Evolutionary conservation across 2,329 filamentous ascomycete genomes (phyloP).

Genomic region (Ophiobolus disseminans): DNA sequence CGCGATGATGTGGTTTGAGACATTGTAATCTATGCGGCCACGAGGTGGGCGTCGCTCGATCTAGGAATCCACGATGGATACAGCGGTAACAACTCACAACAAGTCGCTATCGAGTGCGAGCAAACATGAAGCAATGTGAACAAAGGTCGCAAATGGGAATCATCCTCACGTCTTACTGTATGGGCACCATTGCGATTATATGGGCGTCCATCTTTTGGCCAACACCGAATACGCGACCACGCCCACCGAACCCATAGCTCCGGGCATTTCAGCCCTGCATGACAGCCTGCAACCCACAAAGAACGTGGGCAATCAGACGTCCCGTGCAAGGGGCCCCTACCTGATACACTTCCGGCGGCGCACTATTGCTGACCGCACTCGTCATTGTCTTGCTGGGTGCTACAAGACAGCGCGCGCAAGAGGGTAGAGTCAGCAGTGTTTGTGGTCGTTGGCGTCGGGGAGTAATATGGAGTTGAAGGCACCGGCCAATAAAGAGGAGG

Average conservation of each 20-base stretch:
- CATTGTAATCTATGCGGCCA: conserved; percentile 14
- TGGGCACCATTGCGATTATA: conserved; percentile 8
- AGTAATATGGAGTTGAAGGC: conserved; percentile 17
- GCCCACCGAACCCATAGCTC: conserved; percentile 13
- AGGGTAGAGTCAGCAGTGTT: conserved; percentile 34
- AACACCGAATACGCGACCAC: conserved; percentile 15
- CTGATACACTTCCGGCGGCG: conserved; percentile 8
- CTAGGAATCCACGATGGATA: not conserved
- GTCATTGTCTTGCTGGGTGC: conserved; percentile 22
- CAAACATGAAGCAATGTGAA: not conserved
- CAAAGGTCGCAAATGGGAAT: not conserved
- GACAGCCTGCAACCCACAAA: conserved; percentile 9
- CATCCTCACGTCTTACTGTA: not conserved
- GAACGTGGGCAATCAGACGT: conserved; percentile 5
- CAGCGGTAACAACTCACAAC: not conserved
- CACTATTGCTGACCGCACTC: conserved; percentile 23
- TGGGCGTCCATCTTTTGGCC: conserved; percentile 7
- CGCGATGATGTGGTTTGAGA: conserved; percentile 31
- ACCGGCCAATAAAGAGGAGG: conserved; percentile 31
- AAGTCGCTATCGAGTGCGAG: not conserved
- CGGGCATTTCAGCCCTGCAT: conserved; percentile 29
- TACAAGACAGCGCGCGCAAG: conserved; percentile 9
- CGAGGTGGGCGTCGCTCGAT: not conserved
- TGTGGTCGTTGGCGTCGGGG: conserved; percentile 23
- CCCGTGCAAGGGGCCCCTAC: conserved; percentile 17